Base-by-base conservation (phyloP, 352 stramenopile genomes). In the Globisporangium solare region DNA sequence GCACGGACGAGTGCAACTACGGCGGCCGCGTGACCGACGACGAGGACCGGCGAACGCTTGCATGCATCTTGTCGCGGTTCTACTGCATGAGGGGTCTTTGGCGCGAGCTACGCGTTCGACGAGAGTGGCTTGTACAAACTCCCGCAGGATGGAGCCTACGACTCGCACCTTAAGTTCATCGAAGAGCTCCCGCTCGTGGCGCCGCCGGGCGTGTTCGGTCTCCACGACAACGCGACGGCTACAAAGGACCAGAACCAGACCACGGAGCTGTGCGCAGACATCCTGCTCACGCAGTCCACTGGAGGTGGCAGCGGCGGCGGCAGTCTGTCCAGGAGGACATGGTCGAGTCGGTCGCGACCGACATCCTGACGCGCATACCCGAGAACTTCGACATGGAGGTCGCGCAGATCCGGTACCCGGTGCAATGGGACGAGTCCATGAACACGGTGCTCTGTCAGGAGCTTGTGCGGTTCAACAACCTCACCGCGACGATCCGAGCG, bases 181-280 rank as follows among this genome's bases (percentile, higher is more conserved):
- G 92, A 98, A 64, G 55, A 41, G 17, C 76, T 98, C 20, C 93
- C 93, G 2, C 73, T 94, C 39, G 89, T 89, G 4, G 89, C 89
- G 3, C 76, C 88, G 15, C 92, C 94, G 17, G 88, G 94, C 8
- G 89, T 98, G 1, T 98, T 98, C 68, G 92, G 92, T 1, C 68
- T 98, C 14, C 89, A 98, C 57, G 91, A 96, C 49, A 98, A 98
- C 51, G 93, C 92, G 6, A 97, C 83, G 20, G 97, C 98, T 65
- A 97, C 93, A 5, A 96, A 96, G 67, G 90, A 97, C 27, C 84
- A 98, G 61, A 98, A 98, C 62, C 89, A 98, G 61, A 98, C 94
- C 2, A 84, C 78, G n/a, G 86, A 93, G 42, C 70, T 98, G n/a
- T 97, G 97, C 35, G 83, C 81, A 14, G 91, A 96, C 37, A 78